These are phyloP conservation scores for Coemansia sp. DNA, from an alignment of 192 early-diverging fungal species.

Conservation along the genomic window DNA sequence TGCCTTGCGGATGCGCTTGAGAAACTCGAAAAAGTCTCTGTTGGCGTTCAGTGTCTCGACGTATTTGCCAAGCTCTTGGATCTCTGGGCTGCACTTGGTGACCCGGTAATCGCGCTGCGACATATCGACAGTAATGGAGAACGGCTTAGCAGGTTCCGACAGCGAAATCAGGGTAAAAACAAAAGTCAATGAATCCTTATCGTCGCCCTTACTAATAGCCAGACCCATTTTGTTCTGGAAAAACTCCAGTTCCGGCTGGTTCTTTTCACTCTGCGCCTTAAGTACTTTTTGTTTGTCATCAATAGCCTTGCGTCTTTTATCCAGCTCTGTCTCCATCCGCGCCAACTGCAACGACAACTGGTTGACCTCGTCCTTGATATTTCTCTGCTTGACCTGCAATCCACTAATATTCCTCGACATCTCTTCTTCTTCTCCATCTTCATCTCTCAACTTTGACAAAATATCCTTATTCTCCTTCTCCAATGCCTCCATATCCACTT, in stretches of 20 bases:
- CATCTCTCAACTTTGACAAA: constrained; percentile 54
- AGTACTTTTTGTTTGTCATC: constrained; percentile 55
- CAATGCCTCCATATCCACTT: constrained; percentile 37
- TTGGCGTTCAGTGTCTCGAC: constrained; percentile 61
- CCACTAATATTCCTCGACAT: constrained; percentile 47
- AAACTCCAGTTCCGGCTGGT: constrained; percentile 61
- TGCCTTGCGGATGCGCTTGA: constrained; percentile 65
- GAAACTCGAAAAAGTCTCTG: constrained; percentile 70
- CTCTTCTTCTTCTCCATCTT: constrained; percentile 51
- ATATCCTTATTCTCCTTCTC: constrained; percentile 44
- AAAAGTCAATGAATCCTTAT: constrained; percentile 63
- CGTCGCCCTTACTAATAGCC: constrained; percentile 40
- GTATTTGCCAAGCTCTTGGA: constrained; percentile 50
- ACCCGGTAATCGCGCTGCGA: constrained; percentile 59
- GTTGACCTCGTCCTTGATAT: constrained; percentile 29
- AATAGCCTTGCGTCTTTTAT: constrained; percentile 53
- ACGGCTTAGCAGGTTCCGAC: constrained; percentile 56
- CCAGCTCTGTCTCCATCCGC: constrained; percentile 55
- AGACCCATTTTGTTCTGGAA: constrained; percentile 59
- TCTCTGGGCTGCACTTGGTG: constrained; percentile 57
- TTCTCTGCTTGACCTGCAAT: constrained; percentile 47
- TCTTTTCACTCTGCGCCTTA: constrained; percentile 53
- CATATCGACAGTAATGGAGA: constrained; percentile 62
- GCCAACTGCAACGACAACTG: constrained; percentile 44
- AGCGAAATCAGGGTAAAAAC: constrained; percentile 68